These are phyloP conservation scores for Alternaria triticimaculans DNA, from an alignment of 2,329 filamentous ascomycete species.

Conservation along the genomic window DNA sequence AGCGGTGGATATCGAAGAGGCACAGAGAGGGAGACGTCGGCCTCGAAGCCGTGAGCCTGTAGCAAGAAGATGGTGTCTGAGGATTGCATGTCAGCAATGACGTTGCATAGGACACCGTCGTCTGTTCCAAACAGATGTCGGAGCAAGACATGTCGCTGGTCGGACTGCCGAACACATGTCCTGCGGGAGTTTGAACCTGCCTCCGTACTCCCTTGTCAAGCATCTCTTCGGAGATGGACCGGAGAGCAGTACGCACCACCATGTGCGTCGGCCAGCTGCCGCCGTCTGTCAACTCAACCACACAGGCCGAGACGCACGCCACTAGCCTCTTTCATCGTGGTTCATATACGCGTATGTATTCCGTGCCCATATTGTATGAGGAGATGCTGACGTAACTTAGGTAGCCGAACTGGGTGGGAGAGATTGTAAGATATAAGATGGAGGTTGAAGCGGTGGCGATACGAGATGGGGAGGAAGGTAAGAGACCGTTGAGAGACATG, in stretches of 20 bases:
- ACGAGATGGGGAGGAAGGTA: neutral
- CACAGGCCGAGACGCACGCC: neutral
- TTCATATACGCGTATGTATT: neutral
- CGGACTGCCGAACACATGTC: neutral
- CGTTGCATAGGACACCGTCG: neutral
- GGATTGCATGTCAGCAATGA: neutral
- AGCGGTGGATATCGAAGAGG: conserved; percentile 15
- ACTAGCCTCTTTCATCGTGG: neutral
- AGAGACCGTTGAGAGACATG: neutral
- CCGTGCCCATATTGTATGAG: neutral
- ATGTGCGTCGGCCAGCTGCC: neutral
- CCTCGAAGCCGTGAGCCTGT: conserved; percentile 3
- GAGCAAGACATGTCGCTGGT: neutral
- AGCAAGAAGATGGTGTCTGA: neutral
- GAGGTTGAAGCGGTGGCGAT: neutral
- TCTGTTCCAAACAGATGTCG: neutral
- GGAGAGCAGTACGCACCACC: neutral
- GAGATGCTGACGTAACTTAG: neutral
- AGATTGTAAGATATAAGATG: neutral
- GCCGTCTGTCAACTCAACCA: neutral
- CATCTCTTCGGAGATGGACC: neutral
- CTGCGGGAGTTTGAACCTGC: conserved; percentile 1
- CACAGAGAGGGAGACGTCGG: conserved; percentile 2
- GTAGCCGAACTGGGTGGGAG: neutral
- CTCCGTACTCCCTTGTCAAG: neutral